phyloP scores from a whole-genome alignment of 2,329 filamentous ascomycete species.

The Diaporthe sp. region DNA sequence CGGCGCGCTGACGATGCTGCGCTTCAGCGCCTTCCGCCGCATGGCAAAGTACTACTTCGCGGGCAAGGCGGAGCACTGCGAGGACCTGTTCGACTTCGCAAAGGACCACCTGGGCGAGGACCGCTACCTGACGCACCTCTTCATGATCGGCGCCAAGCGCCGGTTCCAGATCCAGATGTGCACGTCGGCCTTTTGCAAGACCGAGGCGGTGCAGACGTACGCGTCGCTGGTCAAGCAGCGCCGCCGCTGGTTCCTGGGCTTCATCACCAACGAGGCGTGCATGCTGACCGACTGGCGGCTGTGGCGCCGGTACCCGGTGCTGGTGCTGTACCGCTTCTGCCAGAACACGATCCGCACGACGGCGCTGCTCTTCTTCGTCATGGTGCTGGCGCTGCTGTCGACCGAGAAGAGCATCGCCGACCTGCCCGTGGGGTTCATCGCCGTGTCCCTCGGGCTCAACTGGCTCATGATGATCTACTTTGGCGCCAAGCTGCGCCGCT shows the following conservation, averaged over 20 bases:
- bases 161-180: slow-evolving; percentile 98
- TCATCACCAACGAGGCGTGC: slow-evolving; percentile 97
- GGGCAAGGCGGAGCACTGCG: slow-evolving; percentile 94
- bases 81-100: slow-evolving; percentile 95
- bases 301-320: slow-evolving; percentile 90
- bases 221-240: slow-evolving; percentile 91
- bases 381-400: slow-evolving; percentile 87
- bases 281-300: slow-evolving; percentile 96
- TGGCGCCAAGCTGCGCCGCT: slow-evolving; percentile 85
- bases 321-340: slow-evolving; percentile 90
- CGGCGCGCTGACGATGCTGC: slow-evolving; percentile 93
- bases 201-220: slow-evolving; percentile 93
- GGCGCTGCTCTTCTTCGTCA: slow-evolving; percentile 92
- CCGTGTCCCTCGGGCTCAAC: slow-evolving; percentile 90
- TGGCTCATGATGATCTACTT: slow-evolving; percentile 98
- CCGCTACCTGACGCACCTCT: slow-evolving; percentile 95
- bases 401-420: slow-evolving; percentile 84
- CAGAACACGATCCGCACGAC: slow-evolving; percentile 98
- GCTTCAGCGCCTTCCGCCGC: slow-evolving; percentile 94
- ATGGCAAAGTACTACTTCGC: slow-evolving; percentile 99
- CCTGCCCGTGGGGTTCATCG: slow-evolving; percentile 93
- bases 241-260: slow-evolving; percentile 95
- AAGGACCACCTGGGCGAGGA: slow-evolving; percentile 97
- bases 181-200: slow-evolving; percentile 98
- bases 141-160: slow-evolving; percentile 97